Evolutionary conservation across 108 stramenopile genomes (phyloP), one percentile per base, ranked within the genome.

Genomic region (Fistulifera pelliculosa): DNA sequence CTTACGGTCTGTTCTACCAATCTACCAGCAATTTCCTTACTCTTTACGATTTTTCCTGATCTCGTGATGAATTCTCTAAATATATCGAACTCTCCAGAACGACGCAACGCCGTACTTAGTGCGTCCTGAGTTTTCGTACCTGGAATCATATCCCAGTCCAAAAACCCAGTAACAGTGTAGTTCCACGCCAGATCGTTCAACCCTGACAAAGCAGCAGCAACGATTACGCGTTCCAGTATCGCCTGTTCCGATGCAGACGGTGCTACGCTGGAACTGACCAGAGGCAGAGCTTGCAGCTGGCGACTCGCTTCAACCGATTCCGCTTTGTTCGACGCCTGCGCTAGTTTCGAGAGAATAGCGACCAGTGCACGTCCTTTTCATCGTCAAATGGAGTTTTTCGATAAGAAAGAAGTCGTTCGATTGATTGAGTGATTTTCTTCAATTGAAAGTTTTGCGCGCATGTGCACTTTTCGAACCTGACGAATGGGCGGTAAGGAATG

Each of bases 161-260:
- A 24, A 13, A 81, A 47, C 49, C 70, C 16, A 16, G 56, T n/a
- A 13, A 58, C 27, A 10, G 83, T 54, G 7, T 77, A 45, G 21
- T 58, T 54, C 11, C 63, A 48, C 22, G 80, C 76, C 18, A 75
- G 21, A 15, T 64, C 39, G n/a, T 70, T n/a, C n/a, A 84, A 56
- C 7, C 83, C 87, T 0, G 72, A 56, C 52, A 77, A 21, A 21
- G 80, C 74, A 1, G 73, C 54, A 13, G 74, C 85, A 48, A 73
- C 75, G 16, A 82, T 67, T 1, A 80, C 68, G 22, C 87, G 75
- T 63, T 88, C 87, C 39, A 66, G 66, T 28, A 68, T 59, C 6
- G 55, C 53, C 31, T 35, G 31, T 8, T 35, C 31, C 6, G 31
- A 35, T 35, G 31, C 6, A 35, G 31, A 35, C 6, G 31, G 31